Conservation (phyloP, 2,329 filamentous ascomycete genomes). For the Thelonectria discophora region DNA sequence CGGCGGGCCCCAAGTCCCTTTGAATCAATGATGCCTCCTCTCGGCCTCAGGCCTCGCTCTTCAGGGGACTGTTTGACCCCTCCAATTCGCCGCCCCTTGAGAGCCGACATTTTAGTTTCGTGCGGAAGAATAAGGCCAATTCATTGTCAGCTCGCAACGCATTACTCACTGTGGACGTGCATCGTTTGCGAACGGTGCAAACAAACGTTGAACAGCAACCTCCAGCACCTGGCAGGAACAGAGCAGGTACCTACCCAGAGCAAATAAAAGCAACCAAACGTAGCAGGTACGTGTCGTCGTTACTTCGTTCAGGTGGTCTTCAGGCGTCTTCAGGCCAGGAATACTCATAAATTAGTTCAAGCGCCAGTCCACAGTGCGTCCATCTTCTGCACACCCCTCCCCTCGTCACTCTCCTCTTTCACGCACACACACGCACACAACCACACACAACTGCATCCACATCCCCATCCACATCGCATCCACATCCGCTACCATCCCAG, state of each 20-base stretch:
- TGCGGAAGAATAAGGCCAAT: not conserved
- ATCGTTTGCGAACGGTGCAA: too few relatives aligned
- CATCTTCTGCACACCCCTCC: not conserved
- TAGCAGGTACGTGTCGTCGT: not conserved
- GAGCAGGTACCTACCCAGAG: too few relatives aligned
- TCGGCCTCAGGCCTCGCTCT: not conserved
- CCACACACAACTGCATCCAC: slow-evolving; percentile 34
- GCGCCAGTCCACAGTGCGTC: not conserved
- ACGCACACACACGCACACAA: slow-evolving; percentile 15
- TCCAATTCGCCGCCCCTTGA: slow-evolving; percentile 3
- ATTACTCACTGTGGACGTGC: too few relatives aligned
- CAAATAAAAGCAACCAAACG: not conserved
- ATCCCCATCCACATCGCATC: slow-evolving; percentile 26
- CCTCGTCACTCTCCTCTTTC: slow-evolving; percentile 4
- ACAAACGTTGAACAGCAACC: too few relatives aligned
- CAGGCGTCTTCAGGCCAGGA: not conserved
- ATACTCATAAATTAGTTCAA: not conserved
- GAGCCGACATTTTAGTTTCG: not conserved
- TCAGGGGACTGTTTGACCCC: slow-evolving; percentile 7
- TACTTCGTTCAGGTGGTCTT: not conserved
- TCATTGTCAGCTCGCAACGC: not conserved
- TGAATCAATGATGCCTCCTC: slow-evolving; percentile 3
- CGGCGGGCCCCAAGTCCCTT: slow-evolving; percentile 18
- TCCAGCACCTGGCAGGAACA: too few relatives aligned
- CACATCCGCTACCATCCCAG: slow-evolving; percentile 32